Conservation (phyloP, 2,329 filamentous ascomycete genomes). For the Talaromyces amestolkiae region DNA sequence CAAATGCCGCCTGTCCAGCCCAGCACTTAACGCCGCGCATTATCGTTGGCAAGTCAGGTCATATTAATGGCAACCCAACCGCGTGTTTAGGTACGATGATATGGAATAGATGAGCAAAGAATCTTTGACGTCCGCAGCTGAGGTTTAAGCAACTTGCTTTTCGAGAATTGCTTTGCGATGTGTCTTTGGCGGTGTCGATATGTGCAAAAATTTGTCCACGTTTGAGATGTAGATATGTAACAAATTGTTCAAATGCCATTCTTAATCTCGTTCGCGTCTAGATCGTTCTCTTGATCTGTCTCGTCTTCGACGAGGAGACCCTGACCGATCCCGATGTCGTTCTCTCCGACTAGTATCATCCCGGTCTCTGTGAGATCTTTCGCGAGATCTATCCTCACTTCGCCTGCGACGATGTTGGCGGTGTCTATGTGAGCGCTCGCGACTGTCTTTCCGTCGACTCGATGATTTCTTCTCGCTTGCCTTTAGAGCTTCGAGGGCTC, state of each 20-base stretch:
- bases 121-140: constrained; percentile 18
- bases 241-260: constrained; percentile 1
- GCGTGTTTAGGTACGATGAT: background rate
- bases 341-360: constrained; percentile 26
- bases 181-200: constrained; percentile 3
- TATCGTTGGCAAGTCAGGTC: background rate
- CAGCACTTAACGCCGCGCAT: background rate
- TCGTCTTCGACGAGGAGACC: constrained; percentile 12
- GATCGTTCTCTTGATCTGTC: constrained; percentile 24
- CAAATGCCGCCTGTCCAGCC: background rate
- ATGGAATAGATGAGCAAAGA: background rate
- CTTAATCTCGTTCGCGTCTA: constrained; percentile 28
- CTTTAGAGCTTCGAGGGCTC: constrained; percentile 60
- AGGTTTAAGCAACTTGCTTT: background rate
- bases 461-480: constrained; percentile 40
- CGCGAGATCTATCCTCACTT: constrained; percentile 32
- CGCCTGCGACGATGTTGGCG: constrained; percentile 38
- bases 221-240: constrained; percentile 1
- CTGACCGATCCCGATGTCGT: constrained; percentile 19
- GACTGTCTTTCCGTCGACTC: constrained; percentile 30
- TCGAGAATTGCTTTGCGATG: constrained; percentile 1
- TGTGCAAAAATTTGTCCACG: constrained; percentile 1
- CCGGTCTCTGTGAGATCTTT: constrained; percentile 31
- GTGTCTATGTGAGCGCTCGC: constrained; percentile 45
- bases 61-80: background rate